Base-by-base conservation (phyloP, 1,284 basidiomycete genomes). In the Mycosarcoma mackinlayi region DNA sequence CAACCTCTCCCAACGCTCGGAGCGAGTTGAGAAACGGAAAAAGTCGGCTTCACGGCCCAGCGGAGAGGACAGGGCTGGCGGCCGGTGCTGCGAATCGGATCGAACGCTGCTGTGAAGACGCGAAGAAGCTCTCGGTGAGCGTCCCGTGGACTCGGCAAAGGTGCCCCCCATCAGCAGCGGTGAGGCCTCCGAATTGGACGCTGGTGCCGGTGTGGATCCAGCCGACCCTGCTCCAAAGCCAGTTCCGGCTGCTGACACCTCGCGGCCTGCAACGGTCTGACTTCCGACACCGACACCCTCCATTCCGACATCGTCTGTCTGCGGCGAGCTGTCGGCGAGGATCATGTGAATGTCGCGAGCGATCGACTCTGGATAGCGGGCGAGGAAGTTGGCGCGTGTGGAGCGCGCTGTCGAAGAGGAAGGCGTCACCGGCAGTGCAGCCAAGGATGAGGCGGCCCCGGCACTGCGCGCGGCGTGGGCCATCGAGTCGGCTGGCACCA, bases 21-120 rank as follows among this genome's bases (percentile, higher is more conserved):
- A 55, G 3, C 68, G 64, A 9, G 83, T 82, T 25, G 79, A 80
- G 73, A 80, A 83, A 16, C 79, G 65, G 80, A 78, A 83, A 25
- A 84, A 82, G 45, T 83, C 81, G 44, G 72, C 70, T 44, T 64
- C 66, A 11, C 68, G 69, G 3, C 69, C 72, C 7, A 61, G 28
- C 1, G 63, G 58, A 18, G 72, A 70, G 0, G 67, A 49, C 1
- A 56, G 28, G 3, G 48, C 21, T 18, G 61, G 41, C 21, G 49
- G 54, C 23, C 58, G 41, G 35, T 60, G 59, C 65, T 63, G 58
- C 44, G 56, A 53, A n/a, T 54, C 48, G 38, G 53, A 19, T n/a
- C 62, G 51, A 2, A 39, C 46, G 23, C 42, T 35, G 44, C 46
- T 45, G 16, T 60, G 51, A 21, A 54, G 51, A 19, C 65, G 54